These are phyloP conservation scores for Tausonia pullulans DNA, from an alignment of 1,284 basidiomycete species.

Conservation along the genomic window DNA sequence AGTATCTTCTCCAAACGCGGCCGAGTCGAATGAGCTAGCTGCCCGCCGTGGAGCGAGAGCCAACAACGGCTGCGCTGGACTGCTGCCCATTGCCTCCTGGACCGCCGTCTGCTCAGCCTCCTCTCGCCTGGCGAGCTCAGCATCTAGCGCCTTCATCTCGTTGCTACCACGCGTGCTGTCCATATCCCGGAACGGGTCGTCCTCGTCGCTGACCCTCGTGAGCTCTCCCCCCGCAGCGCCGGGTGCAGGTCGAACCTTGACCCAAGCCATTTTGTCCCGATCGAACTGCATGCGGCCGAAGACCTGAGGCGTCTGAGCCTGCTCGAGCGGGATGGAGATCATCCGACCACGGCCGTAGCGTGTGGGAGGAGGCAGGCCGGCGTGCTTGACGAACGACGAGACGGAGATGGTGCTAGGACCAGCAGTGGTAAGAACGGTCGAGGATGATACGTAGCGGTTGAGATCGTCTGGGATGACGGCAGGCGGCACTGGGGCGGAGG, in stretches of 20 bases:
- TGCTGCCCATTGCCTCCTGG: no score
- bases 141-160: slow-evolving; percentile 38
- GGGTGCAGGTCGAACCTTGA: slow-evolving; percentile 45
- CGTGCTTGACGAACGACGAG: slow-evolving; percentile 70
- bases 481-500: background rate
- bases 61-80: no score
- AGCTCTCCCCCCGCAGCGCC: slow-evolving; percentile 32
- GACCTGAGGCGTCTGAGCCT: slow-evolving; percentile 49
- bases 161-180: slow-evolving; percentile 45
- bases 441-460: slow-evolving; percentile 65
- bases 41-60: no score
- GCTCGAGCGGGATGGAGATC: slow-evolving; percentile 30
- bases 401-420: slow-evolving; percentile 62
- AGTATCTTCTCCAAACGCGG: no score
- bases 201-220: slow-evolving; percentile 31
- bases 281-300: slow-evolving; percentile 83
- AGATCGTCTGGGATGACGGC: slow-evolving; percentile 51
- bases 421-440: slow-evolving; percentile 37
- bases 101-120: no score
- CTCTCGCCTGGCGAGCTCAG: slow-evolving; percentile 9
- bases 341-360: slow-evolving; percentile 21
- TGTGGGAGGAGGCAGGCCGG: slow-evolving; percentile 45
- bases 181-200: slow-evolving; percentile 71
- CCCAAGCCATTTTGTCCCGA: slow-evolving; percentile 66
- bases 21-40: background rate